phyloP scores from a whole-genome alignment of 148 eudicot species.

The Rhododendron griersonianum region DNA sequence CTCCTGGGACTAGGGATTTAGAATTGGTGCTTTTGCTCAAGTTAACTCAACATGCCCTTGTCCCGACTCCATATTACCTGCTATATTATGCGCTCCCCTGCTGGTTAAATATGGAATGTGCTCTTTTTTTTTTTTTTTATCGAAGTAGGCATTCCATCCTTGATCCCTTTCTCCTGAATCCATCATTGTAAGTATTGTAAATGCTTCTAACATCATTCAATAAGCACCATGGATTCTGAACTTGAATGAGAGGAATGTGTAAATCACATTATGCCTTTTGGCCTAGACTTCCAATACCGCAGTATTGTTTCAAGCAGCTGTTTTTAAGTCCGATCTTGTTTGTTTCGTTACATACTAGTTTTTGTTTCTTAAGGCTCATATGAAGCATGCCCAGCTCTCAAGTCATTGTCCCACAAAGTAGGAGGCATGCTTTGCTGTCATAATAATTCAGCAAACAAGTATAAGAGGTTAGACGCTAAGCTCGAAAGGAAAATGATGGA shows the following conservation, averaged over 20 bases:
- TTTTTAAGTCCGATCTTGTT: neutral
- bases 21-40: neutral
- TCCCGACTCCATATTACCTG: neutral
- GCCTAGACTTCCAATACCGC: neutral
- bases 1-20: neutral
- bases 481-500: slow-evolving; percentile 58
- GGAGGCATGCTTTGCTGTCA: slow-evolving; percentile 40
- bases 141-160: neutral
- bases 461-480: slow-evolving; percentile 45
- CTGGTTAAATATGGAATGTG: neutral
- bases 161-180: neutral
- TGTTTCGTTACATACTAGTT: neutral
- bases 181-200: neutral
- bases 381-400: slow-evolving; percentile 34
- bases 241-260: neutral
- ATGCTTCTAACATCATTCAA: neutral
- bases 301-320: neutral
- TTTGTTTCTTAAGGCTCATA: slow-evolving; percentile 31
- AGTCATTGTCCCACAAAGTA: slow-evolving; percentile 38
- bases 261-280: neutral
- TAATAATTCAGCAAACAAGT: slow-evolving; percentile 33
- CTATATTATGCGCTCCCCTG: neutral
- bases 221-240: neutral
- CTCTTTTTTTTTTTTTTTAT: neutral
- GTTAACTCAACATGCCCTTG: neutral